Conservation (phyloP, 2,329 filamentous ascomycete species). For the Byssochlamys sp. region DNA sequence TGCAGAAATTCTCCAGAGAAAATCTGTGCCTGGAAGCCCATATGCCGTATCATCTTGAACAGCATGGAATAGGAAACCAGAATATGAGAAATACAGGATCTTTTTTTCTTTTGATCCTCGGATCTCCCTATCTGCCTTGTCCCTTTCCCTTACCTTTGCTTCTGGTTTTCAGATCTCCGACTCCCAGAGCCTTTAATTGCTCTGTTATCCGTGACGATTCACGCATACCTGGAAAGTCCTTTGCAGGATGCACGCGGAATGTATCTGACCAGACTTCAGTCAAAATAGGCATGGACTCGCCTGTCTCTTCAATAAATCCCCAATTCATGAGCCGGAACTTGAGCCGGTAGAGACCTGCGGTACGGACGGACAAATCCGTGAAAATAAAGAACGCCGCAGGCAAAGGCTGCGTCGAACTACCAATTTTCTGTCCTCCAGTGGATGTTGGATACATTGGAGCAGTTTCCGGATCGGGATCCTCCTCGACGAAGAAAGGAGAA, state of each 20-base stretch:
- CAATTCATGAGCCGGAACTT: conserved; percentile 39
- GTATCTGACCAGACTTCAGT: conserved; percentile 32
- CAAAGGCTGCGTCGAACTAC: conserved; percentile 7
- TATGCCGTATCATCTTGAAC: too few species aligned
- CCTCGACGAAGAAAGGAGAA: conserved; percentile 33
- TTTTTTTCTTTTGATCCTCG: not conserved
- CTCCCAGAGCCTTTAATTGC: conserved; percentile 32
- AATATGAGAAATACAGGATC: not conserved
- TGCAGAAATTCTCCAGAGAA: too few species aligned
- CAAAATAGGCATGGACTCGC: conserved; percentile 28
- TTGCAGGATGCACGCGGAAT: conserved; percentile 34
- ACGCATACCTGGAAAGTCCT: conserved; percentile 37
- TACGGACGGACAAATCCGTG: conserved; percentile 38
- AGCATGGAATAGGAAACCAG: not conserved
- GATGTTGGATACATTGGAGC: conserved; percentile 29
- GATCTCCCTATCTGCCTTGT: conserved; percentile 13
- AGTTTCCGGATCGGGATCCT: conserved; percentile 35
- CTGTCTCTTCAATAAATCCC: conserved; percentile 25
- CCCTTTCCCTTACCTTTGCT: conserved; percentile 27
- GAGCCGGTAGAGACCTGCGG: conserved; percentile 35
- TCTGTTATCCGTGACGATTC: conserved; percentile 30
- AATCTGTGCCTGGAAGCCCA: too few species aligned
- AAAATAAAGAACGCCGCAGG: conserved; percentile 41
- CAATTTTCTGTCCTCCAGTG: conserved; percentile 1
- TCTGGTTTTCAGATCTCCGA: conserved; percentile 33